A percentile compares a stretch with the other conserved stretches of the same genome.
Evolutionary conservation across 768 basidiomycete genomes (phyloP).

Genomic region (Megacollybia marginata): DNA sequence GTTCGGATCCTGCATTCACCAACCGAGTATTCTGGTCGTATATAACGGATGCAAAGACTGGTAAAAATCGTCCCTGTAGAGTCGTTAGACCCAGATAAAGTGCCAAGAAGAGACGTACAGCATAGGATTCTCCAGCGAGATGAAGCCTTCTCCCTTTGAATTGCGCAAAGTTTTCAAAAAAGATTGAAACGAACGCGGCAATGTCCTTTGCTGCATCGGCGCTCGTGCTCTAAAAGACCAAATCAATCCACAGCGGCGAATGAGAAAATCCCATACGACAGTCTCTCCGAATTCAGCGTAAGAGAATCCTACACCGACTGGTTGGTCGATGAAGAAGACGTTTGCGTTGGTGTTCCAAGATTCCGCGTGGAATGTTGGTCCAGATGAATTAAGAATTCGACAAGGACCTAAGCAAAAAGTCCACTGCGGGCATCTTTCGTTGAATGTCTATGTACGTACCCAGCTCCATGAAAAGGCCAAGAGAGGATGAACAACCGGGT

Average conservation of each 20-base stretch:
- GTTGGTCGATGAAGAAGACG: constrained; percentile 40
- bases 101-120: constrained; percentile 22
- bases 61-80: constrained; percentile 41
- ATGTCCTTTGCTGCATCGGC: constrained; percentile 49
- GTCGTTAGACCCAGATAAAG: neutral
- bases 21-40: constrained; percentile 40
- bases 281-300: constrained; percentile 35
- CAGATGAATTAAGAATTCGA: constrained; percentile 32
- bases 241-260: constrained; percentile 30
- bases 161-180: constrained; percentile 46
- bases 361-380: constrained; percentile 32
- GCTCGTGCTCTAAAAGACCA: constrained; percentile 28
- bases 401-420: constrained; percentile 31
- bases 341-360: constrained; percentile 46
- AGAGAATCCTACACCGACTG: constrained; percentile 38
- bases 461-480: constrained; percentile 47
- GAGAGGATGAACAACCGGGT: constrained; percentile 14
- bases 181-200: constrained; percentile 46
- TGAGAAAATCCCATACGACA: constrained; percentile 17
- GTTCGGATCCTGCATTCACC: constrained; percentile 34
- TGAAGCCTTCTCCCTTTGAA: constrained; percentile 44
- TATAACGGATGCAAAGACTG: constrained; percentile 39
- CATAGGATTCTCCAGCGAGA: constrained; percentile 46
- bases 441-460: constrained; percentile 19
- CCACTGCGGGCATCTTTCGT: neutral